phyloP scores from a whole-genome alignment of 2,329 filamentous ascomycete genomes.

The Xylariaceae sp. region DNA sequence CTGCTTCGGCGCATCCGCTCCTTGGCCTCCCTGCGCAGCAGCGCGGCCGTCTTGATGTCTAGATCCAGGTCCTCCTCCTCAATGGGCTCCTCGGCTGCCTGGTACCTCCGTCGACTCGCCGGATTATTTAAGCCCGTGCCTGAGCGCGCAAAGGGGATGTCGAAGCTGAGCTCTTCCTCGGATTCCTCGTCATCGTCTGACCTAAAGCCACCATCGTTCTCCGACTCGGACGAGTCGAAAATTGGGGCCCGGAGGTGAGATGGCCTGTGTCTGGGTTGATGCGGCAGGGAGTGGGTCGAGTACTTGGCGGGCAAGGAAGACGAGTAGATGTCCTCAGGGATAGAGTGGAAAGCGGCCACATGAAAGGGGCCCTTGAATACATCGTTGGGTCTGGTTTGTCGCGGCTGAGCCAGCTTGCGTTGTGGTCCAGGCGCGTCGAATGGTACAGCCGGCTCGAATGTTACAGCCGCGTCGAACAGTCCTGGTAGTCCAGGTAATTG shows the following conservation, averaged over 20 bases:
- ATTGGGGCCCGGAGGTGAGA: conserved; percentile 21
- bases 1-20: conserved; percentile 12
- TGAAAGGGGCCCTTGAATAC: conserved; percentile 6
- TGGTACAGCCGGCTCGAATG: too few species aligned
- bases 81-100: neutral
- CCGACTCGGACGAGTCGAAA: conserved; percentile 23
- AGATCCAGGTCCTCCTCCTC: conserved; percentile 14
- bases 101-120: conserved; percentile 11
- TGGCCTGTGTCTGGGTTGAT: conserved; percentile 3
- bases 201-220: conserved; percentile 10
- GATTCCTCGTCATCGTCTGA: conserved; percentile 14
- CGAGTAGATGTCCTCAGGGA: conserved; percentile 2
- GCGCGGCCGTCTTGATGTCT: conserved; percentile 6
- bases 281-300: conserved; percentile 13
- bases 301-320: conserved; percentile 4
- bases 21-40: conserved; percentile 16
- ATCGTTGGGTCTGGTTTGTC: conserved; percentile 1
- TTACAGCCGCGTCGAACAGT: conserved; percentile 20
- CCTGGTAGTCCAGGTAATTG: conserved; percentile 33
- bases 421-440: conserved; percentile 20
- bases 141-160: conserved; percentile 29
- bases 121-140: conserved; percentile 10
- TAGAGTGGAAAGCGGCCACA: conserved; percentile 8
- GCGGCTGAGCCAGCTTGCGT: conserved; percentile 1
- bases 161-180: conserved; percentile 32